Percentiles rank a stretch among this genome's conserved stretches.
Evolutionary conservation across 2,329 filamentous ascomycete species (phyloP).

Genomic region (Stagonosporopsis cucurbitacearum): DNA sequence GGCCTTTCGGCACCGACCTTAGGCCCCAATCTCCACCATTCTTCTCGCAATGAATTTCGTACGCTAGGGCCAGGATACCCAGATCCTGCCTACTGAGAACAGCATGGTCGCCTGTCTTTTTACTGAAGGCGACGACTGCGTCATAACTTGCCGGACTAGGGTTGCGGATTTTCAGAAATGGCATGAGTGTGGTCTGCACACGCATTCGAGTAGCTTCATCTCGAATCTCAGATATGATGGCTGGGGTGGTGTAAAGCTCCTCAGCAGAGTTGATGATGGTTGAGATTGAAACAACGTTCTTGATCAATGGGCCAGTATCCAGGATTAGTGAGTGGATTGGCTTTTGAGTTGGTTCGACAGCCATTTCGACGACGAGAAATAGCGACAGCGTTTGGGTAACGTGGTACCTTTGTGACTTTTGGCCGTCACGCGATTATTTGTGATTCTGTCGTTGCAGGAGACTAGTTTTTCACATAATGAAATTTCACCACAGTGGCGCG

Average conservation of each 20-base stretch:
- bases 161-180: constrained; percentile 79
- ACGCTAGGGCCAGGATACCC: constrained; percentile 85
- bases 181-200: constrained; percentile 82
- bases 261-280: constrained; percentile 80
- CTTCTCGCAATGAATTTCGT: constrained; percentile 91
- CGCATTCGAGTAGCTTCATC: constrained; percentile 81
- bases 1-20: constrained; percentile 79
- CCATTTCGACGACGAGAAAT: constrained; percentile 28
- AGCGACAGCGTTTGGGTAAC: constrained; percentile 13
- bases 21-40: constrained; percentile 90
- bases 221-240: constrained; percentile 85
- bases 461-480: constrained; percentile 5
- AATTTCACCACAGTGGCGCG: constrained; percentile 30
- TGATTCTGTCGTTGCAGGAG: constrained; percentile 1
- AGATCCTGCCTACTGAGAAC: constrained; percentile 90
- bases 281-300: constrained; percentile 86
- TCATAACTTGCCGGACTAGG: constrained; percentile 80
- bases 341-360: constrained; percentile 56
- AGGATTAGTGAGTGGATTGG: constrained; percentile 83
- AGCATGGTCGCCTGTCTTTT: constrained; percentile 85
- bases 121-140: constrained; percentile 82
- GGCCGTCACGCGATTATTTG: not conserved
- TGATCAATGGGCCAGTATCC: constrained; percentile 91
- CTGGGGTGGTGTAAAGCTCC: constrained; percentile 70
- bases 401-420: constrained; percentile 7